Base-by-base conservation (phyloP, 1,284 basidiomycete species). In the Heterobasidion irregulare region DNA sequence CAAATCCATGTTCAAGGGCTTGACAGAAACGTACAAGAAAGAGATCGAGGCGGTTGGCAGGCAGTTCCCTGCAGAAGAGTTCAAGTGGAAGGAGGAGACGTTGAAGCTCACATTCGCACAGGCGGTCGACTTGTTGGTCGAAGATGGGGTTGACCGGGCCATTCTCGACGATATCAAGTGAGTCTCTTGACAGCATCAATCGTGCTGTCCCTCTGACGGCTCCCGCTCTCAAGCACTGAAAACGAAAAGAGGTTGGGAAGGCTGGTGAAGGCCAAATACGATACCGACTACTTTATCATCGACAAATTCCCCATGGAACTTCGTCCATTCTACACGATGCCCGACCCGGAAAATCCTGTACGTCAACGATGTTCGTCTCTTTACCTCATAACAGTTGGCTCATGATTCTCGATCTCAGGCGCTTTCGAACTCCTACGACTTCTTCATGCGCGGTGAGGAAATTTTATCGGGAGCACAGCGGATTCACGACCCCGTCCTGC, bases 381-480 rank as follows among this genome's bases (percentile, higher is more conserved):
- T 41, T n/a, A 41, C n/a, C 38, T 41, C 26, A 26, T 26, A 41
- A 10, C 34, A 10, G 35, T 53, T 53, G 45, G 49, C 45, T 36
- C 46, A 53, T 55, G 50, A 56, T 44, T 15, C 56, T 50, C 45
- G 43, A 34, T 38, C 41, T 18, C 52, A 94, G 85, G 84, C 83
- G 15, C 79, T 98, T 55, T 97, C 95, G 55, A 98, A 99, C 75
- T 98, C 96, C 47, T 99, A 99, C 72, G 96, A 99, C 75, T 98
- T 99, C 73, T 98, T 99, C 82, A 98, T 99, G 94, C 86, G 96
- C 45, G 96, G 96, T 12, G 94, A 99, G 72, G 96, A 99, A 72
- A 98, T 99, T 65, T 78, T 99, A 34, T 98, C 94, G 2, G 96
- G 96, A 15, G 96, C 96, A 16, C 96, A 99, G 71, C 92, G 95